Percentiles rank a stretch among this genome's conserved stretches.
These are phyloP conservation scores for Xylariaceae sp. DNA, from an alignment of 2,329 filamentous ascomycete species.

Conservation along the genomic window DNA sequence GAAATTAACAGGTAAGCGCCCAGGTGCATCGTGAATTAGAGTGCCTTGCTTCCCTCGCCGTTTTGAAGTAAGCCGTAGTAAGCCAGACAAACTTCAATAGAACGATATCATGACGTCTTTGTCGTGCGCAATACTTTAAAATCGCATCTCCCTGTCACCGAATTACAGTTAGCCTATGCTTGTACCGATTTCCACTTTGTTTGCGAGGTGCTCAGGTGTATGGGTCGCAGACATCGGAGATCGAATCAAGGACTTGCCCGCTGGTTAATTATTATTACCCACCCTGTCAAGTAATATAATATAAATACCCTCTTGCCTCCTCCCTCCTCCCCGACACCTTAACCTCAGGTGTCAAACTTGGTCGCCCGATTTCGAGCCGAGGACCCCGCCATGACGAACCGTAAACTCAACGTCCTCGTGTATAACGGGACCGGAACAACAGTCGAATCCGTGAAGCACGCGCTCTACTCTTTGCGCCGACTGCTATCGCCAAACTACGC, in stretches of 20 bases:
- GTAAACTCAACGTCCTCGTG: slow-evolving; percentile 83
- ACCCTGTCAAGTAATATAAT: not conserved
- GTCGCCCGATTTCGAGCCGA: not conserved
- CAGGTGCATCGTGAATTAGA: too few relatives aligned
- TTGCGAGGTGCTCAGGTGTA: too few relatives aligned
- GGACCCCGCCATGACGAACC: slow-evolving; percentile 49
- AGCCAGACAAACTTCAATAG: too few relatives aligned
- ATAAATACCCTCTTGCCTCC: not conserved
- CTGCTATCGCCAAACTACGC: slow-evolving; percentile 88
- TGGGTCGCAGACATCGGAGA: too few relatives aligned
- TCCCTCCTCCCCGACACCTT: not conserved
- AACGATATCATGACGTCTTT: too few relatives aligned
- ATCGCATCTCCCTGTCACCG: too few relatives aligned
- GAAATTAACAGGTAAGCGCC: too few relatives aligned
- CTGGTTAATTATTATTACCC: not conserved
- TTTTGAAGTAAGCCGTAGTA: too few relatives aligned
- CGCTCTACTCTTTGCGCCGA: slow-evolving; percentile 76
- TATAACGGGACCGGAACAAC: slow-evolving; percentile 91
- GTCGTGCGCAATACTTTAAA: too few relatives aligned
- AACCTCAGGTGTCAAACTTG: slow-evolving; percentile 1
- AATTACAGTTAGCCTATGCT: not conserved
- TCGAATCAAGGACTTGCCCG: too few relatives aligned
- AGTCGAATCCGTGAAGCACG: slow-evolving; percentile 82
- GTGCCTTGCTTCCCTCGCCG: too few relatives aligned
- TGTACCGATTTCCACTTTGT: too few relatives aligned